Conservation (phyloP, 768 basidiomycete genomes). For the Punctularia strigosozonata region DNA sequence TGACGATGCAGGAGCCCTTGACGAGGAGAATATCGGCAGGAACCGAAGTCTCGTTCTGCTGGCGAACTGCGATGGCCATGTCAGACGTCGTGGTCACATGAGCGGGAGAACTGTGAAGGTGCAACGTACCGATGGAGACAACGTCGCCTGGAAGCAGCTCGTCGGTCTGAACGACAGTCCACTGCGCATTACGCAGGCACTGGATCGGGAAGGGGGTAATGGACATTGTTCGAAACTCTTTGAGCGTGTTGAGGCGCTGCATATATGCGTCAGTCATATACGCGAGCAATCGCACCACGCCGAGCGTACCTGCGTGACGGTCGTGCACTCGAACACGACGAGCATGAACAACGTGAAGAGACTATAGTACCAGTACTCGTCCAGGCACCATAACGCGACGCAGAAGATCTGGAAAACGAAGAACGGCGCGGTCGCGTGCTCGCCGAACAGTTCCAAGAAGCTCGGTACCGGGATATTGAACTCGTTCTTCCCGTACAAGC, state of each 20-base stretch:
- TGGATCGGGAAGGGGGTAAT: conserved; percentile 83
- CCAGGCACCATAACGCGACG: conserved; percentile 92
- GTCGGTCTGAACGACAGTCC: conserved; percentile 75
- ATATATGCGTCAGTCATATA: neutral
- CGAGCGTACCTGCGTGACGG: conserved; percentile 84
- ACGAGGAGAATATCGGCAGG: conserved; percentile 92
- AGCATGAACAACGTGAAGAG: conserved; percentile 98
- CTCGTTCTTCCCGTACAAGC: conserved; percentile 84
- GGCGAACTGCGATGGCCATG: conserved; percentile 32
- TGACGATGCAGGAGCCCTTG: conserved; percentile 89
- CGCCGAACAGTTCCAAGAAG: conserved; percentile 82
- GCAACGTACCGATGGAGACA: conserved; percentile 60
- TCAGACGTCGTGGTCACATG: conserved; percentile 3
- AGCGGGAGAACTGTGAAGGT: conserved; percentile 1
- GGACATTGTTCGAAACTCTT: conserved; percentile 96
- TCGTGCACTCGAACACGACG: conserved; percentile 95
- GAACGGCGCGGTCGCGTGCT: conserved; percentile 98
- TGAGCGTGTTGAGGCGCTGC: conserved; percentile 85
- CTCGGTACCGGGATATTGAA: conserved; percentile 97
- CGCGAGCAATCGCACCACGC: neutral
- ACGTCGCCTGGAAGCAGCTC: conserved; percentile 87
- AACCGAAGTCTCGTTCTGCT: conserved; percentile 72
- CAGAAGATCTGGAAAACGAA: conserved; percentile 99
- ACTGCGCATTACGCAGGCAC: conserved; percentile 68
- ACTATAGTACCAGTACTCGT: conserved; percentile 99